phyloP scores from a whole-genome alignment of 1,284 basidiomycete genomes.

The Boletus sp. region DNA sequence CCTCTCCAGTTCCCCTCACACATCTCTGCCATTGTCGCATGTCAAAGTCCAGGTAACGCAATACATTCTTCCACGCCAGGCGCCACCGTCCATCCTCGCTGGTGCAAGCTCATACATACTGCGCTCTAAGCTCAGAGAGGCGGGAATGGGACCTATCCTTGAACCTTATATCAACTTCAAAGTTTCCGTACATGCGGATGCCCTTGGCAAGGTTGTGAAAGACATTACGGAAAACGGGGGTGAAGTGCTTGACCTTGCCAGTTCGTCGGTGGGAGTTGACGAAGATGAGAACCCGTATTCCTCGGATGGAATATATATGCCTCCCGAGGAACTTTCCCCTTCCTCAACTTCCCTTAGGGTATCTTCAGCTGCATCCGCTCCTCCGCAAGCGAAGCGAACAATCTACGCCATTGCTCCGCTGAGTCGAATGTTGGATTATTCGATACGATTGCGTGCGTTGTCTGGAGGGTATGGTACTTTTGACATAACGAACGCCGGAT shows the following conservation, averaged over 20 bases:
- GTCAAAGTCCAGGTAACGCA: slow-evolving; percentile 53
- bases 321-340: slow-evolving; percentile 68
- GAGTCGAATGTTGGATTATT: slow-evolving; percentile 77
- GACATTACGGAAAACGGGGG: slow-evolving; percentile 74
- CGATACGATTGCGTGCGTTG: slow-evolving; percentile 70
- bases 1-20: slow-evolving; percentile 72
- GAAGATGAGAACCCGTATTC: slow-evolving; percentile 49
- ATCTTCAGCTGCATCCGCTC: slow-evolving; percentile 27
- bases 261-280: slow-evolving; percentile 36
- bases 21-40: slow-evolving; percentile 62
- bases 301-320: slow-evolving; percentile 65
- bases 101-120: slow-evolving; percentile 63
- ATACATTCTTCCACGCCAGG: slow-evolving; percentile 40
- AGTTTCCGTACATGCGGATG: slow-evolving; percentile 60
- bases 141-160: slow-evolving; percentile 65
- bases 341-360: slow-evolving; percentile 44
- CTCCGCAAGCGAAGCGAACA: slow-evolving; percentile 49
- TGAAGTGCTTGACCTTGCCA: slow-evolving; percentile 63
- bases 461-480: slow-evolving; percentile 81
- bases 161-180: slow-evolving; percentile 71
- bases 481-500: slow-evolving; percentile 75
- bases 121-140: slow-evolving; percentile 53
- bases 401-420: slow-evolving; percentile 72
- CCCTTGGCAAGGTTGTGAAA: slow-evolving; percentile 69
- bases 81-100: slow-evolving; percentile 51